A percentile compares a stretch with the other conserved stretches of the same genome.
Evolutionary conservation across 2,329 filamentous ascomycete genomes (phyloP).

Genomic region (Colletotrichum sojae): DNA sequence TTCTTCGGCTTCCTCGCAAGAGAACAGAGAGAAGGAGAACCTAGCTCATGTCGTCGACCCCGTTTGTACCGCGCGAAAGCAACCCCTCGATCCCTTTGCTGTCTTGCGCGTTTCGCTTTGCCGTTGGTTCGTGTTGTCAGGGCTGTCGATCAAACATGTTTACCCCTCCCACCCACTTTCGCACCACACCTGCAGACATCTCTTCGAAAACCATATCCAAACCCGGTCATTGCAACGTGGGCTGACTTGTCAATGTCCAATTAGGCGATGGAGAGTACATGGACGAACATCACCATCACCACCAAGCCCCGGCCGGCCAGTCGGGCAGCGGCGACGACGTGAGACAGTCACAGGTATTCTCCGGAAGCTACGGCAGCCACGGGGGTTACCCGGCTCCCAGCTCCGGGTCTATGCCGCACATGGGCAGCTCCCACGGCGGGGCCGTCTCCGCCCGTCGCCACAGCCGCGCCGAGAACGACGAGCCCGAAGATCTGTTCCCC

Average conservation of each 20-base stretch:
- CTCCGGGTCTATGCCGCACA: conserved; percentile 74
- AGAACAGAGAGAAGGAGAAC: not conserved
- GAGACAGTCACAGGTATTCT: conserved; percentile 82
- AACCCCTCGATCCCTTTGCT: conserved; percentile 30
- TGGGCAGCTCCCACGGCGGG: conserved; percentile 55
- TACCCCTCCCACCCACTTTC: conserved; percentile 34
- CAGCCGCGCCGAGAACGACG: conserved; percentile 65
- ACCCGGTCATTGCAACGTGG: conserved; percentile 39
- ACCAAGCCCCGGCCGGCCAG: conserved; percentile 70
- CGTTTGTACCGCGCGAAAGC: conserved; percentile 34
- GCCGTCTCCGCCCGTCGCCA: conserved; percentile 55
- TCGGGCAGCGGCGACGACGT: conserved; percentile 72
- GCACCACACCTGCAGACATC: conserved; percentile 31
- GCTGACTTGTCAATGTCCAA: conserved; percentile 43
- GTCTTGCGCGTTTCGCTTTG: conserved; percentile 37
- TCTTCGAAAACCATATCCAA: conserved; percentile 30
- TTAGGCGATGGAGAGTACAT: conserved; percentile 74
- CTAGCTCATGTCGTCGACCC: conserved; percentile 26
- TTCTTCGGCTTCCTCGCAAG: conserved; percentile 9
- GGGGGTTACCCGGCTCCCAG: conserved; percentile 70
- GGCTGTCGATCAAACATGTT: conserved; percentile 40
- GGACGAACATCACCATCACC: conserved; percentile 77
- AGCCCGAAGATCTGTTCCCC: conserved; percentile 82
- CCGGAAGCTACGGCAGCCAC: conserved; percentile 72
- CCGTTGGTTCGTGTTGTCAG: conserved; percentile 30